Evolutionary conservation across 225 moss, liverwort and hornwort genomes (phyloP), one percentile per base, ranked within the genome.

Genomic region (Antitrichia curtipendula): DNA sequence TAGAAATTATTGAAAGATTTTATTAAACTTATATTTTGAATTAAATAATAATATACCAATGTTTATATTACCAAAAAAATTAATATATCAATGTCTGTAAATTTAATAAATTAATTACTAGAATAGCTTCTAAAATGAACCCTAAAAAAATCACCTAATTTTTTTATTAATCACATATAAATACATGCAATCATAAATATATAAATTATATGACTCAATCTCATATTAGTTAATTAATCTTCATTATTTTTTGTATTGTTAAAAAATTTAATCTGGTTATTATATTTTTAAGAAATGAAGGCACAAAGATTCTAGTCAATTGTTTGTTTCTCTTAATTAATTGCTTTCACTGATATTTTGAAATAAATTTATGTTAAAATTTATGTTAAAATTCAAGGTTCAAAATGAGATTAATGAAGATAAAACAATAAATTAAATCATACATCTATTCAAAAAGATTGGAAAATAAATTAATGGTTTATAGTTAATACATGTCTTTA

Each of bases 41-140:
- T 36, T 9, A 14, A 36, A 53, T 1, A 52, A 23, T 53, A 23
- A 53, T 5, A 36, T 34, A 34, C 0, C 2, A 34, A 52, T 34
- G 3, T 22, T 50, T 36, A 22, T n/a, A 36, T 24, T 54, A 1
- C 5, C 0, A 0, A 2, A 36, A n/a, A 36, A 23, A 22, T 36
- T 13, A 15, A 36, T 22, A 3, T 24, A 53, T 23, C 9, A 23
- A 14, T 53, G 3, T 22, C 2, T 12, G 2, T 10, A 7, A 20
- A 0, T 4, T 20, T 32, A 32, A 74, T 20, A 32, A 2, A 21
- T 13, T 5, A 52, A 34, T 12, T 47, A 47, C 0, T 73, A 32
- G 2, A 50, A 19, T 50, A 50, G 13, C 7, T 50, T 4, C 8
- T 20, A 7, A 32, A 52, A 32, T 50, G 1, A 34, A 5, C 0